Conservation (phyloP, 2,329 filamentous ascomycete genomes). For the Pseudogymnoascus sp. region DNA sequence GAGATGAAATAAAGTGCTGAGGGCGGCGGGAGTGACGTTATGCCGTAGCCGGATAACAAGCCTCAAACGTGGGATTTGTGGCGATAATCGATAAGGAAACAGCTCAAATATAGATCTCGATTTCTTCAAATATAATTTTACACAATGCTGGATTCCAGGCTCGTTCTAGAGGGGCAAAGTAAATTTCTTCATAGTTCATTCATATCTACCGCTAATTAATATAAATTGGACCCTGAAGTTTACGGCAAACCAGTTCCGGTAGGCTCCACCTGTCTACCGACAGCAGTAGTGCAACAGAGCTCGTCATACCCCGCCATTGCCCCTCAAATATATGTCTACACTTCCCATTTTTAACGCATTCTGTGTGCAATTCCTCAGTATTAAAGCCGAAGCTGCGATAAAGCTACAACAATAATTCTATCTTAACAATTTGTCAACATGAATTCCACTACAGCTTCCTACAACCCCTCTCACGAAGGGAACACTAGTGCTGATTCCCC, state of each 20-base stretch:
- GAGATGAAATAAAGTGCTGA: background rate
- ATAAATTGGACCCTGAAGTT: background rate
- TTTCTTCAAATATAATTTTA: background rate
- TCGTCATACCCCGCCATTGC: constrained; percentile 6
- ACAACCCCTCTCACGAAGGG: constrained; percentile 21
- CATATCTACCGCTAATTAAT: background rate
- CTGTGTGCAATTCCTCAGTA: background rate
- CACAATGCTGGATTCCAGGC: background rate
- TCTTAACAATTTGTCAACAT: constrained; percentile 25
- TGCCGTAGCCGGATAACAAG: background rate
- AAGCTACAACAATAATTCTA: background rate
- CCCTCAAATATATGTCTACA: constrained; percentile 3
- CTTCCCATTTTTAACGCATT: background rate
- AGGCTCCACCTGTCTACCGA: background rate
- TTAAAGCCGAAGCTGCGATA: background rate
- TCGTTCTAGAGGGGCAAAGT: background rate
- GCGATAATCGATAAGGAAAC: constrained; percentile 6
- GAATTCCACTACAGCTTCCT: constrained; percentile 37
- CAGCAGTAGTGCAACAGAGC: background rate
- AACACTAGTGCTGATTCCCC: constrained; percentile 65
- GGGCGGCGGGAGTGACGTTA: background rate
- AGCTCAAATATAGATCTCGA: background rate
- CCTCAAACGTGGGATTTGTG: background rate
- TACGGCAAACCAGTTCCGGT: no score
- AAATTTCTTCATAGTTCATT: background rate